Evolutionary conservation across 306 rosid species (phyloP), one percentile per base, ranked within the genome.

Genomic region (Vicia faba): DNA sequence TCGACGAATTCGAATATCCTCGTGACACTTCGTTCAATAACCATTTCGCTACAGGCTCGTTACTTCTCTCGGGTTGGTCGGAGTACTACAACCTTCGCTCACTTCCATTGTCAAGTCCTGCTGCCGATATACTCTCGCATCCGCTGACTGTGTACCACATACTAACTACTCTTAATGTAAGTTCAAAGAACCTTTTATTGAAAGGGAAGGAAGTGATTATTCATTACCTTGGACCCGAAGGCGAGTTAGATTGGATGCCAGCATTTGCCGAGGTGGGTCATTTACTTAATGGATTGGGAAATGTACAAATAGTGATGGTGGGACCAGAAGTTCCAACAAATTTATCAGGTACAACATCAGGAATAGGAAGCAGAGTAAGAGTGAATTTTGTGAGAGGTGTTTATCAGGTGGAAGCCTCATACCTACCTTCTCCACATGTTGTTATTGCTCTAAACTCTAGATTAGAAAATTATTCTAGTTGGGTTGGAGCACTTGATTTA

Each of bases 161-260:
- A 54, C 54, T 83, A 56, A 86, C 88, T 4, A 79, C 87, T n/a
- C 83, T 84, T 35, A 77, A 78, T 74, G 75, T 84, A 64, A 71
- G 82, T 49, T 81, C 88, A 26, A 86, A 86, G 83, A 86, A 83
- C 80, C 79, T 81, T 26, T 58, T 84, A 38, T 67, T 79, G 71
- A 79, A 86, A 71, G 85, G 91, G 39, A 84, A 84, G 67, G 88
- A 84, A 64, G 86, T 79, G 62, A 72, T 86, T 69, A 58, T 86
- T 66, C 91, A 86, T 81, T 84, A 79, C 65, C 81, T 86, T 7
- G 91, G 86, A 13, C 88, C 86, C 59, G 85, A 86, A 75, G 88
- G 85, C 0, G 91, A 86, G 79, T 75, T 86, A 78, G 91, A 86
- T 69, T 86, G 91, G 91, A 74, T 86, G 83, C 80, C 85, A 11